Evolutionary conservation across 2,329 filamentous ascomycete genomes (phyloP).

Genomic region (Seiridium cupressi): DNA sequence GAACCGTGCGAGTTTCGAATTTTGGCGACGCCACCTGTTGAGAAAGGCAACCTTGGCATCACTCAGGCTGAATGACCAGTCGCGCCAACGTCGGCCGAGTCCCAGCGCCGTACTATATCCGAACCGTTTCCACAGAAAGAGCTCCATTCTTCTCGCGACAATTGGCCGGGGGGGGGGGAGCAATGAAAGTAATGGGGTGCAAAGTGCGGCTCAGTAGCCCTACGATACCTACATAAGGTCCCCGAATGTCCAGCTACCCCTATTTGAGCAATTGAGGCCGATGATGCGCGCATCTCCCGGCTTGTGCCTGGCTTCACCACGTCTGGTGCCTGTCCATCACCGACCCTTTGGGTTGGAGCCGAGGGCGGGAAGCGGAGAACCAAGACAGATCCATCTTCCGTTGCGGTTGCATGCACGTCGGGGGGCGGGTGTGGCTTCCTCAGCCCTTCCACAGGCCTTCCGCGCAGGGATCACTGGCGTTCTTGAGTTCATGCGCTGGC

Average conservation of each 20-base stretch:
- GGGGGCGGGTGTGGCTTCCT: slow-evolving; percentile 1
- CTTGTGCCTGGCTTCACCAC: not conserved
- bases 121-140: too few relatives aligned
- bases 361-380: slow-evolving; percentile 11
- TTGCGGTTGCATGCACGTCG: not conserved
- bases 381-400: slow-evolving; percentile 7
- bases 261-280: slow-evolving; percentile 6
- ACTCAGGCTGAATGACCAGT: not conserved
- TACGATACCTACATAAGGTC: not conserved
- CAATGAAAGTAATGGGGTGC: not conserved
- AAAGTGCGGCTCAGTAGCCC: not conserved
- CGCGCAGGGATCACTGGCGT: not conserved
- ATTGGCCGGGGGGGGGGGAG: not conserved
- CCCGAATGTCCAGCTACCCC: not conserved
- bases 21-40: not conserved
- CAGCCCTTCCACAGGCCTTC: slow-evolving; percentile 4
- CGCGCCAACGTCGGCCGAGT: not conserved
- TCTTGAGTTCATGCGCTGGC: not conserved
- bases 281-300: not conserved
- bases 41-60: not conserved
- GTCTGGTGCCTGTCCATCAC: slow-evolving; percentile 6
- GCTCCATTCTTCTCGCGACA: not conserved
- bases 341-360: slow-evolving; percentile 8
- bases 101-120: not conserved
- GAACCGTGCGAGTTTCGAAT: too few relatives aligned